These are phyloP conservation scores for Ogataea neopini DNA, from an alignment of 805 yeast species.

Conservation along the genomic window DNA sequence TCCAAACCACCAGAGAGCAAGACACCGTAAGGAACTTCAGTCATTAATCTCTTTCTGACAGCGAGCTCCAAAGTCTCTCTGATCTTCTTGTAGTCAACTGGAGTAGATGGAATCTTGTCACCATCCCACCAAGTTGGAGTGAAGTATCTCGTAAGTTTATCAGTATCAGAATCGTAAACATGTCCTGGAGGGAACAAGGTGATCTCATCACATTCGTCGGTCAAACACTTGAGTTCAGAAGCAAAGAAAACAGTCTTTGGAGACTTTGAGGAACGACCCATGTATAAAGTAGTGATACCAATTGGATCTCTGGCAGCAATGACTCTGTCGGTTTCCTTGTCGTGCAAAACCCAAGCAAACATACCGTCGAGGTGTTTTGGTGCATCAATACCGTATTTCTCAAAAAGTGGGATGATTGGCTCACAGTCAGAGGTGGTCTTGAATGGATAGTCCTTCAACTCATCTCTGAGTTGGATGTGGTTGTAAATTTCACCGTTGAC, in stretches of 20 bases:
- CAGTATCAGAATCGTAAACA: conserved; percentile 89
- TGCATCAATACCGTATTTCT: conserved; percentile 84
- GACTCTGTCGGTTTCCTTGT: conserved; percentile 79
- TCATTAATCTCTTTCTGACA: conserved; percentile 98
- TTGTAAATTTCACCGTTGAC: conserved; percentile 99
- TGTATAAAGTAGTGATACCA: conserved; percentile 93
- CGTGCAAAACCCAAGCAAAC: conserved; percentile 95
- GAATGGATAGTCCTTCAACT: conserved; percentile 71
- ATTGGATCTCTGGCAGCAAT: conserved; percentile 98
- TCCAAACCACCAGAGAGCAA: conserved; percentile 96
- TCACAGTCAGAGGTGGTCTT: conserved; percentile 95
- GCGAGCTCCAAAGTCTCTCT: conserved; percentile 88
- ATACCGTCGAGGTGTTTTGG: conserved; percentile 95
- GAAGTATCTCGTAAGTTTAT: conserved; percentile 82
- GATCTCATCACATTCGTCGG: conserved; percentile 93
- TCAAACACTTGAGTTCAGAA: conserved; percentile 89
- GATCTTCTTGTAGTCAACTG: conserved; percentile 68
- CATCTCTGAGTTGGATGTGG: conserved; percentile 85
- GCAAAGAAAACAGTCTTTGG: conserved; percentile 88
- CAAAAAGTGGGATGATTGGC: conserved; percentile 90
- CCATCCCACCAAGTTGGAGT: conserved; percentile 95
- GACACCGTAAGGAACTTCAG: conserved; percentile 99
- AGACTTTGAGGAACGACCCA: conserved; percentile 73
- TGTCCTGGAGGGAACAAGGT: conserved; percentile 98
- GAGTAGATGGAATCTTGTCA: conserved; percentile 67